Conservation (phyloP, 2,329 filamentous ascomycete species). For the Penicillium sp. region DNA sequence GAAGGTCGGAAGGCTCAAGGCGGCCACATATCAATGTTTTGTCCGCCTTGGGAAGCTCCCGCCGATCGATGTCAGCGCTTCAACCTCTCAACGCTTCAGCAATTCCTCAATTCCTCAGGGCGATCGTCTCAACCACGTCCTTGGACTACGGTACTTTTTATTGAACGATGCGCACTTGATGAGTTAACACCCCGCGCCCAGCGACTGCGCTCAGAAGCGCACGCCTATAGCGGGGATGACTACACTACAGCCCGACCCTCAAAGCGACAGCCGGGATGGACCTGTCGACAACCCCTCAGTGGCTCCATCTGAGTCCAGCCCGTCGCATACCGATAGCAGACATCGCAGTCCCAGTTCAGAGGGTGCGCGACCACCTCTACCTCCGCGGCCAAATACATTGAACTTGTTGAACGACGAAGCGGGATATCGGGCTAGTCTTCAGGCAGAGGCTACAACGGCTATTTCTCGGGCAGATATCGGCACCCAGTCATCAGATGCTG, state of each 20-base stretch:
- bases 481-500: conserved; percentile 67
- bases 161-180: conserved; percentile 12
- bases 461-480: conserved; percentile 76
- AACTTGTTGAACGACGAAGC: conserved; percentile 33
- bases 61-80: conserved; percentile 19
- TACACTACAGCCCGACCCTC: conserved; percentile 10
- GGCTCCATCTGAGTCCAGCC: conserved; percentile 9
- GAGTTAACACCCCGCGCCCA: conserved; percentile 12
- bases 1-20: conserved; percentile 20
- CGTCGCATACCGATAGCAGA: conserved; percentile 14
- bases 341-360: conserved; percentile 28
- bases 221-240: conserved; percentile 23
- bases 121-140: neutral
- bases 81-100: neutral
- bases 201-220: conserved; percentile 21
- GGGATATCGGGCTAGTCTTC: conserved; percentile 34
- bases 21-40: conserved; percentile 22
- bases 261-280: conserved; percentile 13
- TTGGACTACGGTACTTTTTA: neutral
- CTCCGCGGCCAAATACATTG: conserved; percentile 43
- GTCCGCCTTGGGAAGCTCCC: conserved; percentile 22
- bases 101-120: conserved; percentile 1
- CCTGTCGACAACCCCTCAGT: conserved; percentile 7
- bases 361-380: conserved; percentile 42
- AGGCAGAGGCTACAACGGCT: conserved; percentile 73